A percentile compares a stretch with the other conserved stretches of the same genome.
Conservation (phyloP, 805 yeast genomes). For the Metschnikowia baotianmanensis region DNA sequence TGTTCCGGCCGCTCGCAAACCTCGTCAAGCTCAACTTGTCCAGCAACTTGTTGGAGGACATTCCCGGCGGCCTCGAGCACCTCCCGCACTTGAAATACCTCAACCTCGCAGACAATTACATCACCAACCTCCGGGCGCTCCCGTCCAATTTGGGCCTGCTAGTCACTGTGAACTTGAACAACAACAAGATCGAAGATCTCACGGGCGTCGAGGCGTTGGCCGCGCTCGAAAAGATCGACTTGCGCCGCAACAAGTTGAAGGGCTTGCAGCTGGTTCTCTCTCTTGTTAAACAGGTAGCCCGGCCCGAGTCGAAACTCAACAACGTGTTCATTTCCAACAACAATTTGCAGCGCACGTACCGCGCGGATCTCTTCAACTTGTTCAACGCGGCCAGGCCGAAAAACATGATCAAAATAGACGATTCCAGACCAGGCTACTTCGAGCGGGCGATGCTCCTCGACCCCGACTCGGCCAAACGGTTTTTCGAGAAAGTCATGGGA, state of each 20-base stretch:
- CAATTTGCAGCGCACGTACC: slow-evolving; percentile 42
- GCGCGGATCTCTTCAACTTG: slow-evolving; percentile 55
- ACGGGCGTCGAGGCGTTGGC: slow-evolving; percentile 45
- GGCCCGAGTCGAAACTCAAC: slow-evolving; percentile 30
- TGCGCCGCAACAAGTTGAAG: slow-evolving; percentile 46
- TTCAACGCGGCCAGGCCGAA: slow-evolving; percentile 51
- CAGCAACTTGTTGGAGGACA: slow-evolving; percentile 44
- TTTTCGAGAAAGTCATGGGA: slow-evolving; percentile 38
- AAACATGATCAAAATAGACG: slow-evolving; percentile 52
- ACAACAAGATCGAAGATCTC: slow-evolving; percentile 43
- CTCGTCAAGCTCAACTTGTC: slow-evolving; percentile 54
- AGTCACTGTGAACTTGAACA: slow-evolving; percentile 49
- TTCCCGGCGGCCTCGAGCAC: slow-evolving; percentile 55
- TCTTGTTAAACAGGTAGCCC: slow-evolving; percentile 33
- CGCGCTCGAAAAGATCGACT: slow-evolving; percentile 49
- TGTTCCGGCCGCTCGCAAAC: slow-evolving; percentile 39
- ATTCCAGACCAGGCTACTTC: slow-evolving; percentile 60
- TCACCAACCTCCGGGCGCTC: slow-evolving; percentile 32
- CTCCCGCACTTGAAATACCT: slow-evolving; percentile 47
- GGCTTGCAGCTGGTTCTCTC: slow-evolving; percentile 36
- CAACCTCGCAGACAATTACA: slow-evolving; percentile 42
- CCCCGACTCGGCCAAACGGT: slow-evolving; percentile 44
- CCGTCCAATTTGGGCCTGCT: slow-evolving; percentile 36
- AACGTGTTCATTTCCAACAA: slow-evolving; percentile 45
- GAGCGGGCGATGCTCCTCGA: slow-evolving; percentile 55